Evolutionary conservation across 495 filamentous ascomycete species (phyloP), one percentile per base, ranked within the genome.

Genomic region (Penicillium robsamsonii): DNA sequence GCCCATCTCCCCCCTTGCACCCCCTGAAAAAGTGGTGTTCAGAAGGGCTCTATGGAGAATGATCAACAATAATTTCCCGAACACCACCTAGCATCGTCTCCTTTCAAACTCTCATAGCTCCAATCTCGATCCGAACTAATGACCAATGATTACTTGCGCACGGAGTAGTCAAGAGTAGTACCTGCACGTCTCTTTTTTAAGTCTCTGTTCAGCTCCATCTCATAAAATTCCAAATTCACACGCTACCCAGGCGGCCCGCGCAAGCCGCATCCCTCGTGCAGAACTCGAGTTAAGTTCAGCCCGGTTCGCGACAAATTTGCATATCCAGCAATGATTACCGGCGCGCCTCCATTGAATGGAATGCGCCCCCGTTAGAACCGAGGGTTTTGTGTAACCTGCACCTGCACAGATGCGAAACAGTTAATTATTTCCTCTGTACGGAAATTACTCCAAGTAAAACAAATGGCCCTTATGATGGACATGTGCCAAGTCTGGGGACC

Each of bases 11-110:
- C 10, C 25, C 15, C 25, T 27, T 50, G 31, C 43, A 29, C 24
- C 37, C 0, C 35, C 18, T 10, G 43, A 42, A n/a, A n/a, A 15
- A 55, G 50, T 58, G 24, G 44, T 41, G 38, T 10, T 43, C 27
- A 27, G 20, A 9, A 40, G 6, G 43, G 42, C 40, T 37, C n/a
- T 37, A 31, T 61, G 56, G 64, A 30, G 50, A 53, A 60, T 37
- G 62, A 67, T 67, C 62, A 52, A 38, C 62, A 46, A 20, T 57
- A 60, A 62, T 65, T 12, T 60, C 58, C 64, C 61, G 61, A 67
- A 46, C 46, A 51, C 49, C 50, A 29, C 2, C n/a, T 8, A 41
- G 46, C 35, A 49, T 47, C 33, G 18, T 22, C 40, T 24, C 12
- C 13, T 29, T 27, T 17, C 43, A 30, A 22, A 17, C 29, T 8